Evolutionary conservation across 305 asterid species (phyloP).

Genomic region (Fraxinus latifolia): DNA sequence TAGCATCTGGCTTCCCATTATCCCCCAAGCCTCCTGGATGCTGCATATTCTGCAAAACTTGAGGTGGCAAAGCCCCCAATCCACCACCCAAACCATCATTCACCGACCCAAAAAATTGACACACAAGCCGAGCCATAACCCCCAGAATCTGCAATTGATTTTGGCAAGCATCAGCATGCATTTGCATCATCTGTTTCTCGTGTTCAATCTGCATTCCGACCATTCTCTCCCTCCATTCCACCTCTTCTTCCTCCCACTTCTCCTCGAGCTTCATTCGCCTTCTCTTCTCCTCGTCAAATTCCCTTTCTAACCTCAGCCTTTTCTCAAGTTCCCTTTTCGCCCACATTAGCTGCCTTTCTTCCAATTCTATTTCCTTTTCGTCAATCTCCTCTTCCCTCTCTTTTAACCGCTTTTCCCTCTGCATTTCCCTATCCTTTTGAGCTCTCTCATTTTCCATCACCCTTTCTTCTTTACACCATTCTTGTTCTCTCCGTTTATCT

Average conservation of each 20-base stretch:
- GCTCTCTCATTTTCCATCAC: conserved; percentile 34
- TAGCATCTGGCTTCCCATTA: conserved; percentile 60
- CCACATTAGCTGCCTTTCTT: conserved; percentile 52
- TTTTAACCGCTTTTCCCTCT: conserved; percentile 31
- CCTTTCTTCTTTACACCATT: conserved; percentile 49
- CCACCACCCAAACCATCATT: conserved; percentile 64
- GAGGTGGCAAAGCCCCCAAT: conserved; percentile 62
- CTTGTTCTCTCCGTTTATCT: conserved; percentile 69
- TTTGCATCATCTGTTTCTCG: conserved; percentile 90
- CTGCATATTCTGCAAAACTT: conserved; percentile 77
- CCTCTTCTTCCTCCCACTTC: conserved; percentile 77
- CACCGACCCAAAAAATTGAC: conserved; percentile 72
- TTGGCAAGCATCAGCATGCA: conserved; percentile 89
- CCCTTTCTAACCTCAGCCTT: conserved; percentile 55
- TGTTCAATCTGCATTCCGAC: conserved; percentile 77
- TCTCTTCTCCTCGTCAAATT: conserved; percentile 61
- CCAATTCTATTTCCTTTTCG: conserved; percentile 46
- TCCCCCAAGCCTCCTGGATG: conserved; percentile 67
- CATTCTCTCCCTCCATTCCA: conserved; percentile 86
- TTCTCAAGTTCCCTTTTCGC: conserved; percentile 58
- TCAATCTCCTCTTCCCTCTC: conserved; percentile 45
- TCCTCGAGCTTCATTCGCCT: conserved; percentile 69
- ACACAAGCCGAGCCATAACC: conserved; percentile 55
- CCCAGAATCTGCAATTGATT: conserved; percentile 81
- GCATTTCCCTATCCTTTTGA: conserved; percentile 38